These are phyloP conservation scores for Scheffersomyces ergatensis DNA, from an alignment of 805 yeast species.

Conservation along the genomic window DNA sequence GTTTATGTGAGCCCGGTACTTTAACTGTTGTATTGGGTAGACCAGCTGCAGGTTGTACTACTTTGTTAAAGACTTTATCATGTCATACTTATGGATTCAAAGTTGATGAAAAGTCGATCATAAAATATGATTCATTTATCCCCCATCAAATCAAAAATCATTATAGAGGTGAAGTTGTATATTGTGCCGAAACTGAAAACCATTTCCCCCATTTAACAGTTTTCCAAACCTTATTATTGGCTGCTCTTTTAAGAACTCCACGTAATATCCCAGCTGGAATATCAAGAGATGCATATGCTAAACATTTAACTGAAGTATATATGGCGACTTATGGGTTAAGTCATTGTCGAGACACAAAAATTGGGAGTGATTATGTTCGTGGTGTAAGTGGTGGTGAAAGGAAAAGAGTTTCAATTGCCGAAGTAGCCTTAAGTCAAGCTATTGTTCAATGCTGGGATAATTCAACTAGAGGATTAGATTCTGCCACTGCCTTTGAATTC, in stretches of 20 bases:
- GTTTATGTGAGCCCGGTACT: conserved; percentile 58
- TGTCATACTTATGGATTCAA: conserved; percentile 62
- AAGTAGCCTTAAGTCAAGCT: conserved; percentile 54
- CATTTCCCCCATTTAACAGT: conserved; percentile 72
- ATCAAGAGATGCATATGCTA: conserved; percentile 52
- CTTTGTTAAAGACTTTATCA: conserved; percentile 62
- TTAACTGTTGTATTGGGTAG: conserved; percentile 72
- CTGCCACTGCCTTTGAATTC: conserved; percentile 68
- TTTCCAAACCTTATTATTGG: conserved; percentile 61
- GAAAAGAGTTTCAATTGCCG: conserved; percentile 69
- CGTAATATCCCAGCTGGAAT: conserved; percentile 59
- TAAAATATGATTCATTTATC: conserved; percentile 56
- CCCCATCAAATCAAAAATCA: conserved; percentile 48
- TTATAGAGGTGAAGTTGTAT: conserved; percentile 67
- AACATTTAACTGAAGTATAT: conserved; percentile 50
- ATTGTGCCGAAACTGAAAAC: conserved; percentile 64
- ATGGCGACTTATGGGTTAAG: conserved; percentile 57
- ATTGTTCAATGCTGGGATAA: conserved; percentile 64
- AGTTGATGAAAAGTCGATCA: conserved; percentile 42
- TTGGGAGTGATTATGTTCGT: conserved; percentile 64
- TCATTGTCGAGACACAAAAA: conserved; percentile 61
- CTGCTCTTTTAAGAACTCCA: conserved; percentile 62
- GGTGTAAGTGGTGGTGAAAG: conserved; percentile 76
- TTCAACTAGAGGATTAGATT: conserved; percentile 69
- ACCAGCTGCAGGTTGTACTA: conserved; percentile 82